Evolutionary conservation across 2,329 filamentous ascomycete species (phyloP).

Genomic region (Intubia oerlemansii): DNA sequence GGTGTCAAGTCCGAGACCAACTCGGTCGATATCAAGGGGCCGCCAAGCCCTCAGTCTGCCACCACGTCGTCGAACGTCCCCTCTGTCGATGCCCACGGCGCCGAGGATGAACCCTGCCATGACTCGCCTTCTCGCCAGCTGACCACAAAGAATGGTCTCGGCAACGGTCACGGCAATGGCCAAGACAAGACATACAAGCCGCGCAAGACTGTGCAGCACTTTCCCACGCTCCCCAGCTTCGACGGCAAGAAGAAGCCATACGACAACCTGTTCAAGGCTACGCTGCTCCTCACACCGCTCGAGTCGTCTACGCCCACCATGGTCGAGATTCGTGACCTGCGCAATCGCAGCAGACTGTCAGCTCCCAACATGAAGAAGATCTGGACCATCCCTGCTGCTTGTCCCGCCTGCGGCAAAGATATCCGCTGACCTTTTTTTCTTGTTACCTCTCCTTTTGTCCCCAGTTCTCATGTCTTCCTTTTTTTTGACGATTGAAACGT

Average conservation of each 20-base stretch:
- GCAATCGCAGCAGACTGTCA: conserved; percentile 21
- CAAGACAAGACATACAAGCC: conserved; percentile 1
- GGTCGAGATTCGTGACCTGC: conserved; percentile 30
- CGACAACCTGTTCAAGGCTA: conserved; percentile 28
- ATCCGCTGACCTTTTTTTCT: conserved; percentile 4
- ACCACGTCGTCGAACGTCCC: no score
- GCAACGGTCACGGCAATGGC: neutral
- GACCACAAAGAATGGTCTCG: neutral
- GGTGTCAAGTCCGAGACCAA: conserved; percentile 27
- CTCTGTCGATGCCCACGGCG: no score
- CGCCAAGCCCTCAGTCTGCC: no score
- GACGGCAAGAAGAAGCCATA: conserved; percentile 22
- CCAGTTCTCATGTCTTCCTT: no score
- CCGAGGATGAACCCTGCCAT: no score
- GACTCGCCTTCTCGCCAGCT: conserved; percentile 8
- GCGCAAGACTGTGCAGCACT: no score
- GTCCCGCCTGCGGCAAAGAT: conserved; percentile 22
- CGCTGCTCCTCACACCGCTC: conserved; percentile 22
- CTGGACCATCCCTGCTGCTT: conserved; percentile 30
- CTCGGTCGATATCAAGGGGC: no score
- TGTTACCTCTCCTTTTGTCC: neutral
- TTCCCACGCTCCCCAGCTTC: conserved; percentile 9
- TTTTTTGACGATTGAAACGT: no score
- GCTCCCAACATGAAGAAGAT: conserved; percentile 22
- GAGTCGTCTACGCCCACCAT: conserved; percentile 21